Conservation (phyloP, 257 asterid genomes). For the Rehmannia glutinosa region DNA sequence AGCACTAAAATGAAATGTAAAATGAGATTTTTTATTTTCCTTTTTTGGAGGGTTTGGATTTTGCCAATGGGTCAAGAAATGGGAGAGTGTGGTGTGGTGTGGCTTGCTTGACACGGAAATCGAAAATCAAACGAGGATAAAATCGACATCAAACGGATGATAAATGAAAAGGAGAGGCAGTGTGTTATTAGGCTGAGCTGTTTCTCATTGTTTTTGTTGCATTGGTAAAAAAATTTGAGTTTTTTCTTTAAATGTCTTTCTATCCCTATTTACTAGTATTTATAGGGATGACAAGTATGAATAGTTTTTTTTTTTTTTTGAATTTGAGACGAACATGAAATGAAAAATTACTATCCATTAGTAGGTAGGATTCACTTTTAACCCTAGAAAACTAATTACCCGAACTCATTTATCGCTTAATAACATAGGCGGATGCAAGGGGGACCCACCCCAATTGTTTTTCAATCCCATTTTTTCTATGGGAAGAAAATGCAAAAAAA, state of each 20-base stretch:
- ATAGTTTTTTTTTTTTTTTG: too few relatives aligned
- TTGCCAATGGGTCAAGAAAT: conserved; percentile 35
- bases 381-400: too few relatives aligned
- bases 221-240: not conserved
- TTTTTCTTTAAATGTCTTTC: not conserved
- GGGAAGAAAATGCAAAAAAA: too few relatives aligned
- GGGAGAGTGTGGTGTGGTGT: conserved; percentile 26
- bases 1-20: not conserved
- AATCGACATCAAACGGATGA: not conserved
- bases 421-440: too few relatives aligned
- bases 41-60: conserved; percentile 12
- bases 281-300: too few relatives aligned
- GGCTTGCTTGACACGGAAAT: conserved; percentile 97
- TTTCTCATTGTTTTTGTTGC: conserved; percentile 16
- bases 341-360: too few relatives aligned
- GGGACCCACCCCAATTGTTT: too few relatives aligned
- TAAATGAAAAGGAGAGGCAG: not conserved
- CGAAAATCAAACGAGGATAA: conserved; percentile 30
- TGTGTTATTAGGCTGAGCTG: conserved; percentile 17
- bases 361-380: too few relatives aligned
- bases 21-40: not conserved
- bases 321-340: too few relatives aligned
- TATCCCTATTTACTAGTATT: not conserved
- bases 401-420: too few relatives aligned
- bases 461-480: too few relatives aligned